Base-by-base conservation (phyloP, 495 filamentous ascomycete genomes). In the Penicillium lagena region DNA sequence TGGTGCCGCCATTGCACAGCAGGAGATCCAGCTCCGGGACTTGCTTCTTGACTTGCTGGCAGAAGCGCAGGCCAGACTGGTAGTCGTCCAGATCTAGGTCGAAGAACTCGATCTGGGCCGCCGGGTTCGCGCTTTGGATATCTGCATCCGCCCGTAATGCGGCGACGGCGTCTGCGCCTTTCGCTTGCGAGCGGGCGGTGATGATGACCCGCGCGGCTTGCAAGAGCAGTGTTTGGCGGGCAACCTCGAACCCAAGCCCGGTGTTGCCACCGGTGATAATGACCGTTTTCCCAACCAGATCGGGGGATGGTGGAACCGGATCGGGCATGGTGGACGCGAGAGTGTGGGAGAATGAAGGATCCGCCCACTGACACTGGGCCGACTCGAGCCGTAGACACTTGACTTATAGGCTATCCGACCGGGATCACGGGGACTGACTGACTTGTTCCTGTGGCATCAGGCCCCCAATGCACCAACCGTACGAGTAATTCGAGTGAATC, bases 211-310 rank as follows among this genome's bases (percentile, higher is more conserved):
- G 51, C 9, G 42, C 29, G 2, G 43, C 50, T 7, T 50, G 39
- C 12, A 55, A 39, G 2, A 39, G 38, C 7, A 65, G 30, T 15
- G 62, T 59, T 49, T 70, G 65, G 9, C 61, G 56, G 9, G 70
- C 64, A 13, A 63, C 64, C 50, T 77, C 76, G 22, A 71, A 66
- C 17, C 77, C 77, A 1, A 81, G 49, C 13, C 80, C 78, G 4
- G 54, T 61, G 42, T 77, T 78, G 12, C 64, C 64, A 15, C 79
- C 78, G 0, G 76, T 83, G 29, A 81, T 52, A 34, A 82, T 57
- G 14, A 76, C 57, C 1, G 72, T 79, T 38, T 73, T 56, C 15
- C 55, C 55, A 0, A 37, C 15, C 28, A 63, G 39, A 36, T 32
- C 35, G 15, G 10, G 27, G 27, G 14, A n/a, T 5, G 15, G 17